Conservation (phyloP, 2,329 filamentous ascomycete species). For the Epicoccum sorghinum region DNA sequence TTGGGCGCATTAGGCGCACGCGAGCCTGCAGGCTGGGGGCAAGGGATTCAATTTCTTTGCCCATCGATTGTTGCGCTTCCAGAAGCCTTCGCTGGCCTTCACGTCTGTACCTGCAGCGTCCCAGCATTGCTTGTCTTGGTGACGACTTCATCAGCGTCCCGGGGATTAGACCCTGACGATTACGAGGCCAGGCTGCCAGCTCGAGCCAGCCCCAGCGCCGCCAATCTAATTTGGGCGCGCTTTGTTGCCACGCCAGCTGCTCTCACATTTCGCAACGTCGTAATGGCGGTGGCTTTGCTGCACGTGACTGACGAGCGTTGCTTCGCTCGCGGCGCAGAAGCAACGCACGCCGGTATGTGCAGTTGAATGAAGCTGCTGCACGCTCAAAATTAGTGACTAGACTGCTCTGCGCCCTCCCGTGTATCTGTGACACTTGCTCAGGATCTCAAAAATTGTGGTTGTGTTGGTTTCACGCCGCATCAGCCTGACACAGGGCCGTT, state of each 20-base stretch:
- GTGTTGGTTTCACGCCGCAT: constrained; percentile 32
- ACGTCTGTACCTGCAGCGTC: neutral
- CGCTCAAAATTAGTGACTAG: neutral
- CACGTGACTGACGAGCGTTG: constrained; percentile 14
- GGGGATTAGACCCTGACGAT: constrained; percentile 19
- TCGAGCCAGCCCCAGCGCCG: constrained; percentile 18
- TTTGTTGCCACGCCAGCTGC: constrained; percentile 23
- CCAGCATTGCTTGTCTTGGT: constrained; percentile 8
- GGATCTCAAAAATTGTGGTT: constrained; percentile 17
- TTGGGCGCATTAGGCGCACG: constrained; percentile 8
- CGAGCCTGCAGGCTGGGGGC: neutral
- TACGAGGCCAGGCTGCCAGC: constrained; percentile 16
- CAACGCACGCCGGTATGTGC: neutral
- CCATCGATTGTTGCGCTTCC: neutral
- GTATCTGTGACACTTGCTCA: constrained; percentile 3
- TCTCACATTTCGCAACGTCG: constrained; percentile 15
- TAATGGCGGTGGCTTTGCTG: constrained; percentile 16
- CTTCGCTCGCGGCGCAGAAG: constrained; percentile 14
- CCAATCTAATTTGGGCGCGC: constrained; percentile 22
- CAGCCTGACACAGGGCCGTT: constrained; percentile 40
- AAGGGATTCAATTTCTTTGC: neutral
- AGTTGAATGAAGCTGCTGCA: constrained; percentile 2
- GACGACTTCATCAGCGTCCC: constrained; percentile 9
- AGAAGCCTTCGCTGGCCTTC: neutral
- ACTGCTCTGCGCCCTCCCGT: neutral